phyloP scores from a whole-genome alignment of 331 rosid genomes.

The Ulmus americana region DNA sequence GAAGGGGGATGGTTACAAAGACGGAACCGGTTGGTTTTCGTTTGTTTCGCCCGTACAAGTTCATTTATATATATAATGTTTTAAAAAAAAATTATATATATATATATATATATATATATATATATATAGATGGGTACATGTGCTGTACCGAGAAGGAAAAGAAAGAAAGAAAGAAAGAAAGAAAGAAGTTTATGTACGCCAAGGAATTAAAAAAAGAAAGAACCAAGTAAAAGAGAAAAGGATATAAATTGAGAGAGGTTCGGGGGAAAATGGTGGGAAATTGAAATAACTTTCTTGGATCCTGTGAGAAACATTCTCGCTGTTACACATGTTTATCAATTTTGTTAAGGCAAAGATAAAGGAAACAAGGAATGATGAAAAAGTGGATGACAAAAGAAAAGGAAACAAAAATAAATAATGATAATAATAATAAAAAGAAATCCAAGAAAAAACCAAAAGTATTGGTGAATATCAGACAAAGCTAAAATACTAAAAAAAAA shows the following conservation, averaged over 20 bases:
- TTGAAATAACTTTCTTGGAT: slow-evolving; percentile 76
- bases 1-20: no score
- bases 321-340: slow-evolving; percentile 40
- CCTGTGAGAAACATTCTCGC: slow-evolving; percentile 63
- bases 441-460: slow-evolving; percentile 58
- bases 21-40: no score
- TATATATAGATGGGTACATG: no score
- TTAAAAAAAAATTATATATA: no score
- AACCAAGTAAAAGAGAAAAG: slow-evolving; percentile 17
- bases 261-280: slow-evolving; percentile 65
- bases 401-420: slow-evolving; percentile 38
- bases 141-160: no score
- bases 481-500: slow-evolving; percentile 35
- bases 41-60: no score
- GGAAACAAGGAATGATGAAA: slow-evolving; percentile 92
- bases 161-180: slow-evolving; percentile 5
- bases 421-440: slow-evolving; percentile 60
- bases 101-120: no score
- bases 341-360: slow-evolving; percentile 55
- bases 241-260: slow-evolving; percentile 28
- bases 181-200: background rate
- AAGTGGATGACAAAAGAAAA: slow-evolving; percentile 63
- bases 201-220: background rate
- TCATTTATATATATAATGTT: no score
- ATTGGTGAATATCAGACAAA: slow-evolving; percentile 58